Percentiles rank a stretch among this genome's conserved stretches.
phyloP scores from a whole-genome alignment of 1,139 yeast species.

The Suhomyces coccinellae region DNA sequence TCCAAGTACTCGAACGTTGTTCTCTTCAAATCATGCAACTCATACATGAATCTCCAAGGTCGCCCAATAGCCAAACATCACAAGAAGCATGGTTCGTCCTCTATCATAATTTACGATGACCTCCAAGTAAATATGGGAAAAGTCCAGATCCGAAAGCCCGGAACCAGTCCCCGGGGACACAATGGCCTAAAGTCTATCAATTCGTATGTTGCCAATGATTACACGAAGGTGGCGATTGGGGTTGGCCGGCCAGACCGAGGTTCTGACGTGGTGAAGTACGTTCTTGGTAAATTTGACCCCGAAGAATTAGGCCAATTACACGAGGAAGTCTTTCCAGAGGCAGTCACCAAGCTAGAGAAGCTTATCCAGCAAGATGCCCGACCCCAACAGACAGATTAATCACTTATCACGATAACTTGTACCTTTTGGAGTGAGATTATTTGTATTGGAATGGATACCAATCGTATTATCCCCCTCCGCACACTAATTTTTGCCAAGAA shows the following conservation, averaged over 20 bases:
- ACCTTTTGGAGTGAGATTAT: no score
- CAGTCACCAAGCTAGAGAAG: conserved; percentile 36
- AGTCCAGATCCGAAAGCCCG: conserved; percentile 55
- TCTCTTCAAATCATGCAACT: conserved; percentile 52
- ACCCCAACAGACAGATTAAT: background rate
- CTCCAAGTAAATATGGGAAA: conserved; percentile 64
- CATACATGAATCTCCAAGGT: conserved; percentile 71
- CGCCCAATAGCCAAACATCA: conserved; percentile 48
- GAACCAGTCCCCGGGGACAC: conserved; percentile 71
- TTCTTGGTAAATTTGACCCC: conserved; percentile 48
- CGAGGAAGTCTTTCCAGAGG: conserved; percentile 39
- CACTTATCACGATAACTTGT: background rate
- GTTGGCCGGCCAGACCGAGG: conserved; percentile 60
- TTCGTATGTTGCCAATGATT: conserved; percentile 37
- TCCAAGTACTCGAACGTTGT: conserved; percentile 25
- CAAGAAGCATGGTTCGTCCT: conserved; percentile 33
- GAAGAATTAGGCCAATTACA: conserved; percentile 37
- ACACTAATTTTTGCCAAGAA: no score
- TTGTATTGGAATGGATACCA: no score
- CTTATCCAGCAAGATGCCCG: conserved; percentile 20
- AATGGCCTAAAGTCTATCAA: conserved; percentile 71
- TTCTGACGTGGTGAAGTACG: conserved; percentile 60
- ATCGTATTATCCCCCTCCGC: no score
- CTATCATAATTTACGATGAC: conserved; percentile 76
- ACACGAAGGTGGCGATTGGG: conserved; percentile 65